Base-by-base conservation (phyloP, 1,139 yeast genomes). In the Suhomyces chickasaworum region DNA sequence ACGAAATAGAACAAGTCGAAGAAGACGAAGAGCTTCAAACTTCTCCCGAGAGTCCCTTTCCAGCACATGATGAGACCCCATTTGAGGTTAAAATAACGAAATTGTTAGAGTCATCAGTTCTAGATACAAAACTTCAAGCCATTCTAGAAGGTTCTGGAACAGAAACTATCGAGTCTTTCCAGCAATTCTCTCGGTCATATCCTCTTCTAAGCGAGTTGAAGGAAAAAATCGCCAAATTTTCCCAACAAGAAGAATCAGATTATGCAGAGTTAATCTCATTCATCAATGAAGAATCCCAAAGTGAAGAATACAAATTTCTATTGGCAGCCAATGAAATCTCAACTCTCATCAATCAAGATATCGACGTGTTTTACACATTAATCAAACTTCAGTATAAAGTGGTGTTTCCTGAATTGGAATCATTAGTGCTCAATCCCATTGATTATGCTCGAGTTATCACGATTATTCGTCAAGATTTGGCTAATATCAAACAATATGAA, bases 371-470 rank as follows among this genome's bases (percentile, higher is more conserved):
- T 10, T 80, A 81, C 52, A 65, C 72, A 13, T 79, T 79, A 50
- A 66, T 86, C 37, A 79, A 75, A 45, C 60, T 73, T 6, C 73
- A 75, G 34, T 90, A 89, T 57, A 68, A 74, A 13, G 72, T 75
- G 7, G 79, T 86, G 16, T 89, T 89, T 64, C 83, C 88, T 0
- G 97, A 89, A 56, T 69, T 90, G 45, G 86, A 79, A 32, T 70
- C 83, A 0, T 66, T 90, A 29, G 74, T 88, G 0, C 68, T 80
- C n/a, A 78, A 80, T 51, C 84, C 95, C 0, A 61, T 79, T 0
- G 87, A 84, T 45, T 89, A 84, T 62, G 81, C 87, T 7, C 69
- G 70, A 39, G 68, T 83, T 0, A 77, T 86, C 2, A 54, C 66
- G 37, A 56, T 77, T 2, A 65, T 89, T 3, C 81, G 84, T 33